These are phyloP conservation scores for Teunomyces pallodes DNA, from an alignment of 805 yeast species.

Conservation along the genomic window DNA sequence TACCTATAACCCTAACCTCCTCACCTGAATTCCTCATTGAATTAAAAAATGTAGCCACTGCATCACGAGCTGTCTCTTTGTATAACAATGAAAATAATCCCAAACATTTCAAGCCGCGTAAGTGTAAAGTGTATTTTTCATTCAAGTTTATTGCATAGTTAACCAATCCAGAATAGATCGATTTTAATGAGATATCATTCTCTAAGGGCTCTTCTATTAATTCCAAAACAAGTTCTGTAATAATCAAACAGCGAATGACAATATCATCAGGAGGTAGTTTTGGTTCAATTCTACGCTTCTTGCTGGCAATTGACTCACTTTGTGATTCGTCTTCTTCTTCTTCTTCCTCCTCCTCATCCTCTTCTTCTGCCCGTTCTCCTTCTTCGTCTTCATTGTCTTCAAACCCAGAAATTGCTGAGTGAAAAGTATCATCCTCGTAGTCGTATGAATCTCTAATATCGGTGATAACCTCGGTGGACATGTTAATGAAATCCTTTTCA, in stretches of 20 bases:
- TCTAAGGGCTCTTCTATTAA: conserved; percentile 62
- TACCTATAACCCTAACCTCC: conserved; percentile 56
- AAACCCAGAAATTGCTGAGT: conserved; percentile 23
- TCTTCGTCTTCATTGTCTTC: conserved; percentile 17
- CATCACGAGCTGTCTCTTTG: conserved; percentile 38
- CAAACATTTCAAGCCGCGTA: conserved; percentile 71
- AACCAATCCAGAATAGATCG: conserved; percentile 73
- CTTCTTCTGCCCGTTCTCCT: conserved; percentile 22
- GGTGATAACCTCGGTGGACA: conserved; percentile 80
- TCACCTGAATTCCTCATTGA: conserved; percentile 71
- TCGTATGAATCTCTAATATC: conserved; percentile 72
- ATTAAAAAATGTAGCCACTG: conserved; percentile 63
- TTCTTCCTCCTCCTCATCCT: conserved; percentile 18
- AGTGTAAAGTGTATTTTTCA: conserved; percentile 49
- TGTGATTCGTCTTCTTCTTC: conserved; percentile 26
- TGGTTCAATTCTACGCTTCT: conserved; percentile 38
- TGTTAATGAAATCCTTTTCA: conserved; percentile 80
- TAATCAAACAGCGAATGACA: conserved; percentile 59
- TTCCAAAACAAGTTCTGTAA: conserved; percentile 69
- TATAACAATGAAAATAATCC: conserved; percentile 81
- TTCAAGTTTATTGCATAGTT: conserved; percentile 61
- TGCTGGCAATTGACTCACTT: conserved; percentile 8
- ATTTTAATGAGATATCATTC: conserved; percentile 61
- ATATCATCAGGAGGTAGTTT: conserved; percentile 44
- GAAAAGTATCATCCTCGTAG: conserved; percentile 35